Conservation (phyloP, 2,329 filamentous ascomycete genomes). For the Penicillium rolfsii region DNA sequence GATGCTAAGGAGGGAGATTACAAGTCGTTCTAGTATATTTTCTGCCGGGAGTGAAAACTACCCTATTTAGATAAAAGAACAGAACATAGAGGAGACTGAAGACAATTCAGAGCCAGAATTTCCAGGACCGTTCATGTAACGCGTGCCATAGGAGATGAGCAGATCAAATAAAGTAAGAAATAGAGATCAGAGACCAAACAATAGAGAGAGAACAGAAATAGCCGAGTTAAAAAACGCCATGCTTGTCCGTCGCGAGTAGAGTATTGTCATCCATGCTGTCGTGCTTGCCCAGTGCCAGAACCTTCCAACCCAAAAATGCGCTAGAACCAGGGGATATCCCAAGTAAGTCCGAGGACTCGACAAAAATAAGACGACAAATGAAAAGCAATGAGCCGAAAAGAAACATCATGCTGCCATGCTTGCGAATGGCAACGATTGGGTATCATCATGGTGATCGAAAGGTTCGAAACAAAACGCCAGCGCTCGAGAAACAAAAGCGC, state of each 20-base stretch:
- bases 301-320: slow-evolving; percentile 5
- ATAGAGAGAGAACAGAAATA: slow-evolving; percentile 13
- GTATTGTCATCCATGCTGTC: slow-evolving; percentile 17
- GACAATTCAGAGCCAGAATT: not conserved
- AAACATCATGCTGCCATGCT: not conserved
- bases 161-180: not conserved
- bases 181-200: slow-evolving; percentile 10
- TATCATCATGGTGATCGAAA: slow-evolving; percentile 39
- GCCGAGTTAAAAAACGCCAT: slow-evolving; percentile 18
- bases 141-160: not conserved
- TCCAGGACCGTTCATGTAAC: slow-evolving; percentile 5
- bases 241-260: slow-evolving; percentile 13
- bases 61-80: not conserved
- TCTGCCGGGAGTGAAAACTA: not conserved
- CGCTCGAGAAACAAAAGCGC: slow-evolving; percentile 28
- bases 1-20: not conserved
- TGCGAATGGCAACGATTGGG: slow-evolving; percentile 28
- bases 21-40: not conserved
- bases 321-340: slow-evolving; percentile 6
- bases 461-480: slow-evolving; percentile 28
- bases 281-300: slow-evolving; percentile 3
- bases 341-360: not conserved
- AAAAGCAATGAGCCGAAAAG: not conserved
- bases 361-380: not conserved
- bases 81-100: not conserved